Percentiles rank a stretch among this genome's conserved stretches.
These are phyloP conservation scores for Filobasidium wieringae DNA, from an alignment of 768 basidiomycete genomes.

Conservation along the genomic window DNA sequence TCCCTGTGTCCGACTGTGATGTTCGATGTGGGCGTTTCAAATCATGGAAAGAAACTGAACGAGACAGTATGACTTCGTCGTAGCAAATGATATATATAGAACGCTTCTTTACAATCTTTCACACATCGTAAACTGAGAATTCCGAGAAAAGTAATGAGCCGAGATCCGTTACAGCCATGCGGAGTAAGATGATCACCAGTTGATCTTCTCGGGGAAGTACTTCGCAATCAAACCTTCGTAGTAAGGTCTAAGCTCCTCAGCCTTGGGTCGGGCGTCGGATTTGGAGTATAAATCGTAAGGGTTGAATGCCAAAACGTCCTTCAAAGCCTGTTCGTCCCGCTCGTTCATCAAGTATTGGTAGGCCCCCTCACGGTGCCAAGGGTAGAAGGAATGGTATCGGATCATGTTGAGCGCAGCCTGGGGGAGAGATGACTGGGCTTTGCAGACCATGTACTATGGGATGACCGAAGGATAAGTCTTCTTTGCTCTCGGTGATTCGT, in stretches of 20 bases:
- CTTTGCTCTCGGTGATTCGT: conserved; percentile 71
- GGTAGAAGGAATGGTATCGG: conserved; percentile 89
- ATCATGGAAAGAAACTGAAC: no score
- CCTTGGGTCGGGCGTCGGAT: conserved; percentile 56
- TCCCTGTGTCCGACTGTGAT: no score
- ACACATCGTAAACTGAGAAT: no score
- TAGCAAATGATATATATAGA: no score
- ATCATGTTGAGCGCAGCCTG: conserved; percentile 80
- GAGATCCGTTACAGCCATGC: no score
- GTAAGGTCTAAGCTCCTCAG: conserved; percentile 60
- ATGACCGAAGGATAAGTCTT: conserved; percentile 43
- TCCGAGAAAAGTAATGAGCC: no score
- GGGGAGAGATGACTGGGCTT: conserved; percentile 40
- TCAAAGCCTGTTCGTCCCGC: conserved; percentile 40
- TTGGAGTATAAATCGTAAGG: conserved; percentile 93
- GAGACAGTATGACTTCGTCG: no score
- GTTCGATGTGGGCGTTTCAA: no score
- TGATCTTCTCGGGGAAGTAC: conserved; percentile 68
- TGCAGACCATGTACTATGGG: background rate
- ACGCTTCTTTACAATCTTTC: no score
- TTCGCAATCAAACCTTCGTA: conserved; percentile 70
- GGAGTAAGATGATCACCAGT: no score
- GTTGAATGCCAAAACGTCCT: conserved; percentile 73
- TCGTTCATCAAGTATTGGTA: conserved; percentile 69
- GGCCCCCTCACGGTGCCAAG: conserved; percentile 83